These are phyloP conservation scores for Thalassiosira profunda DNA, from an alignment of 108 stramenopile genomes.

Conservation along the genomic window DNA sequence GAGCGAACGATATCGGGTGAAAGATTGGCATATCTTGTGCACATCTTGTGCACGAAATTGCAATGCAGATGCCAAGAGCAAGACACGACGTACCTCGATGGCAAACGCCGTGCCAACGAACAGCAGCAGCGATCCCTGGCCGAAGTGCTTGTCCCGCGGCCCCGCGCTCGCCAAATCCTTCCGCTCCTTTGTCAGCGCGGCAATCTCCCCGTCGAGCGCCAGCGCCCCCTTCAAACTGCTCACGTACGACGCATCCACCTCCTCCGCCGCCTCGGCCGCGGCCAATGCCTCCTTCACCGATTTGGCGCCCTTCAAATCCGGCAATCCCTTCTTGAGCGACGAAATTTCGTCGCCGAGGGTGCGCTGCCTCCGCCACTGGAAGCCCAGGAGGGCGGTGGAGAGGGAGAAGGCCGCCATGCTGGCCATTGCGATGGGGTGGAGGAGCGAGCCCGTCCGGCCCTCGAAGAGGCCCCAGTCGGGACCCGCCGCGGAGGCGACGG, in stretches of 20 bases:
- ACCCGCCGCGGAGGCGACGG: slow-evolving; percentile 48
- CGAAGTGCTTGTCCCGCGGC: slow-evolving; percentile 91
- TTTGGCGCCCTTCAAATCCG: slow-evolving; percentile 52
- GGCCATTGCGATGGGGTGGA: slow-evolving; percentile 93
- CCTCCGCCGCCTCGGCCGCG: slow-evolving; percentile 58
- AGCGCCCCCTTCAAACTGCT: slow-evolving; percentile 57
- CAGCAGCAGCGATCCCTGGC: slow-evolving; percentile 86
- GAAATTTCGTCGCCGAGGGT: slow-evolving; percentile 91
- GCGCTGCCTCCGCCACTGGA: slow-evolving; percentile 94
- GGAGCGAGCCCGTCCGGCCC: slow-evolving; percentile 76
- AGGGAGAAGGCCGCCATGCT: slow-evolving; percentile 65
- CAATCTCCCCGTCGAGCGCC: slow-evolving; percentile 66
- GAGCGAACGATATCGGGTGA: too few species aligned
- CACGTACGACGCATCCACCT: slow-evolving; percentile 49
- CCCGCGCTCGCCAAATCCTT: slow-evolving; percentile 71
- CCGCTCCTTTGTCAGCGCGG: slow-evolving; percentile 75
- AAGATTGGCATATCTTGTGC: too few species aligned
- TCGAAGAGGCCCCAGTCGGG: slow-evolving; percentile 80
- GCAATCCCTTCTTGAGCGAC: slow-evolving; percentile 66
- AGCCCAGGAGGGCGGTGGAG: slow-evolving; percentile 90
- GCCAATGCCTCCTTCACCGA: slow-evolving; percentile 50
- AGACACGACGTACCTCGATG: slow-evolving; percentile 80
- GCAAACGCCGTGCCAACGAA: slow-evolving; percentile 94
- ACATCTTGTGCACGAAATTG: slow-evolving; percentile 8
- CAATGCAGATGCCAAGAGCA: not conserved